phyloP scores from a whole-genome alignment of 192 early-diverging fungal species.

The Chytriomyces hyalinus region DNA sequence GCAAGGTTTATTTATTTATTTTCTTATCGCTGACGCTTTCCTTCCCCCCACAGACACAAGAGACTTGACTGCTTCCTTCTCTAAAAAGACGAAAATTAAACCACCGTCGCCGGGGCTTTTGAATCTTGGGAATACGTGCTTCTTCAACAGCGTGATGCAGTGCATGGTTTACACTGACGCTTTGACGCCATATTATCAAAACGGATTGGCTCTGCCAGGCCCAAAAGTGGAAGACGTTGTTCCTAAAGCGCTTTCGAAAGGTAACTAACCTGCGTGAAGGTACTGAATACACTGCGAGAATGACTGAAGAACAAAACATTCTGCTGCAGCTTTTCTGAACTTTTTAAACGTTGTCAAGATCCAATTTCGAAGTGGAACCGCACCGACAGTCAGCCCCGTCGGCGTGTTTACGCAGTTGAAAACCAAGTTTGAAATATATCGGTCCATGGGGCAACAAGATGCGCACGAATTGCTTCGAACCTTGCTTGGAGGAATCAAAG shows the following conservation, averaged over 20 bases:
- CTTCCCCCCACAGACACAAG: slow-evolving; percentile 2
- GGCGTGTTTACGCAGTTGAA: slow-evolving; percentile 62
- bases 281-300: background rate
- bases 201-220: background rate
- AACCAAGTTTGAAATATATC: slow-evolving; percentile 66
- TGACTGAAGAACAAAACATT: background rate
- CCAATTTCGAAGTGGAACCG: background rate
- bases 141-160: slow-evolving; percentile 80
- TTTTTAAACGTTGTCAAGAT: slow-evolving; percentile 20
- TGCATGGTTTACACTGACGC: slow-evolving; percentile 45
- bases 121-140: slow-evolving; percentile 83
- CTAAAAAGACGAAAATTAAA: slow-evolving; percentile 5
- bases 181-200: slow-evolving; percentile 18
- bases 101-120: slow-evolving; percentile 56
- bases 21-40: background rate
- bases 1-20: background rate
- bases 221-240: background rate
- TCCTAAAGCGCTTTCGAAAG: background rate
- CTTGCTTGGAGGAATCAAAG: slow-evolving; percentile 64
- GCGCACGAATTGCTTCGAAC: slow-evolving; percentile 73
- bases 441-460: slow-evolving; percentile 68
- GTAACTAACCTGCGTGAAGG: slow-evolving; percentile 2
- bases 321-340: slow-evolving; percentile 23
- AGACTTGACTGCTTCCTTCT: background rate
- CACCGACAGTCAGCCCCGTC: slow-evolving; percentile 51